phyloP scores from a whole-genome alignment of 2,329 filamentous ascomycete genomes.

The Xenoacremonium recifei region DNA sequence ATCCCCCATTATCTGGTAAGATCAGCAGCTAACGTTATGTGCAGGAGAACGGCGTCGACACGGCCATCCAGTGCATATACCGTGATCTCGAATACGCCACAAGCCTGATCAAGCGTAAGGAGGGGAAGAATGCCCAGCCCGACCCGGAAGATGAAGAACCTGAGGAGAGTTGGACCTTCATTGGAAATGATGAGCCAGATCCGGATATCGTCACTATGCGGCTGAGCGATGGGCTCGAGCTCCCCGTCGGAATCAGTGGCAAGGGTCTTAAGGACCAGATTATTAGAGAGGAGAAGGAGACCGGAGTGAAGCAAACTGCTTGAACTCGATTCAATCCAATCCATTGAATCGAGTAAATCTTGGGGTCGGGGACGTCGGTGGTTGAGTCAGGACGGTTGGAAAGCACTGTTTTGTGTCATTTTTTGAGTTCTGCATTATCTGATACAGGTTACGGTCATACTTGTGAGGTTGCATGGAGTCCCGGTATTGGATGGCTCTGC shows the following conservation, averaged over 20 bases:
- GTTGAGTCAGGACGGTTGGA: no score
- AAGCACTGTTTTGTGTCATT: no score
- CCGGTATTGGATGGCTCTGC: no score
- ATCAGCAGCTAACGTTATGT: slow-evolving; percentile 24
- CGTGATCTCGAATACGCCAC: slow-evolving; percentile 92
- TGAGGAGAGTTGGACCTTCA: slow-evolving; percentile 88
- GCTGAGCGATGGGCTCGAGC: slow-evolving; percentile 34
- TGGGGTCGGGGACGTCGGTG: no score
- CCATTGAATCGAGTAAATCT: no score
- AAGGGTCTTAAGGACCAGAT: no score
- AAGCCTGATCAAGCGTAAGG: slow-evolving; percentile 70
- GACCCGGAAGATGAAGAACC: slow-evolving; percentile 54
- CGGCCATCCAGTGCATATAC: slow-evolving; percentile 89
- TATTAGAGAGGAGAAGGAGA: no score
- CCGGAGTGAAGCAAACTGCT: no score
- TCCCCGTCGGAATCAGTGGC: slow-evolving; percentile 15
- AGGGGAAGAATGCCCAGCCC: slow-evolving; percentile 45
- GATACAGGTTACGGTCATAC: no score
- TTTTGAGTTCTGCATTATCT: no score
- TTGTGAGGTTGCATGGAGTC: no score
- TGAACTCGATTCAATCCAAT: no score
- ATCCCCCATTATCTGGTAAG: background rate
- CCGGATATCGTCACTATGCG: slow-evolving; percentile 42
- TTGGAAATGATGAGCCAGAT: slow-evolving; percentile 58
- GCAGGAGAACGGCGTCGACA: slow-evolving; percentile 86